Base-by-base conservation (phyloP, 352 stramenopile species). In the Globisporangium viniferum region DNA sequence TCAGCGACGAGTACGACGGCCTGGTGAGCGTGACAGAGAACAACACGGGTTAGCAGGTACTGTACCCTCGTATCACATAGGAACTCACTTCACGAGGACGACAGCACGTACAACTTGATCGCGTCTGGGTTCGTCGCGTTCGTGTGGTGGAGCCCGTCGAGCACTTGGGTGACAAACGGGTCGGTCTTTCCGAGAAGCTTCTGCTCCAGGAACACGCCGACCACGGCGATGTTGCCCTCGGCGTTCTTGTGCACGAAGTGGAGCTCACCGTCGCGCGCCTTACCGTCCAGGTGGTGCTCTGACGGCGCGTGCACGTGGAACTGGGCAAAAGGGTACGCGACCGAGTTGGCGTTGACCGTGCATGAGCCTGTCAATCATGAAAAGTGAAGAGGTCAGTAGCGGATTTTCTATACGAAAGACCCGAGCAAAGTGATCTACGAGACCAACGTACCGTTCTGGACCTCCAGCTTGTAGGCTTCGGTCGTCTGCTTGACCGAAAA, bases 231-330 rank as follows among this genome's bases (percentile, higher is more conserved):
- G 15, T 39, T 57, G 7, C 57, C 62, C 20, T 70, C 67, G 9
- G 49, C 35, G 39, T 74, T 60, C 33, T 75, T 68, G 70, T 81
- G 77, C 48, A 84, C 77, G 62, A 83, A 81, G 36, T 84, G 77
- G 1, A 77, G 59, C 58, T 81, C 77, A 20, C 68, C 69, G 31
- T 73, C 72, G 54, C 62, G 72, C 10, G 62, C 31, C 63, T 74
- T 74, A n/a, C 77, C 74, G 35, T 76, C 55, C 24, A 84, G 24
- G 7, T 60, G 77, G 70, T 81, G 77, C 59, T 81, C 72, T 15
- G 66, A 72, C 5, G 77, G 74, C 55, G 67, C 48, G 63, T 84
- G 77, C 31, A 74, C 64, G 63, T 84, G 76, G 51, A 81, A 76
- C 29, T 80, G 73, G 20, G 62, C 49, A 12, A 79, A 68, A n/a